A percentile compares a stretch with the other conserved stretches of the same genome.
Conservation (phyloP, 305 asterid genomes). For the Fraxinus nigra region DNA sequence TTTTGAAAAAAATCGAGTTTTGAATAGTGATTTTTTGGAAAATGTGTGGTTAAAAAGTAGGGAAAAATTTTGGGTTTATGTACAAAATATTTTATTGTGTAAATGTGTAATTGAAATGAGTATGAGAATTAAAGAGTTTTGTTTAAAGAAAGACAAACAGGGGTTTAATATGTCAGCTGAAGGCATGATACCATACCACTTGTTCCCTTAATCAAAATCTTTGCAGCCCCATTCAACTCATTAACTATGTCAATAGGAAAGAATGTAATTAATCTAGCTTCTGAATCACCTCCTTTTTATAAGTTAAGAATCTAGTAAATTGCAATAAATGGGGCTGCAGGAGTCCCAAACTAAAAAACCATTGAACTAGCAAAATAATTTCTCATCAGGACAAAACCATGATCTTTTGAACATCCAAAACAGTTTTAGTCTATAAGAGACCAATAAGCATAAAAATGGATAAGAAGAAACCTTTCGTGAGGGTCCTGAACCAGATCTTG, state of each 20-base stretch:
- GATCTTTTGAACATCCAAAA: background rate
- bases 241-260: background rate
- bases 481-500: conserved; percentile 81
- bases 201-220: background rate
- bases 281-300: background rate
- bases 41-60: too few species aligned
- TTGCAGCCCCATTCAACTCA: background rate
- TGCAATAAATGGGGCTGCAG: background rate
- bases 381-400: background rate
- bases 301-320: background rate
- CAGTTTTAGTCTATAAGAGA: background rate
- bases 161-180: background rate
- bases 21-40: too few species aligned
- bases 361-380: background rate
- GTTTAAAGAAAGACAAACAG: too few species aligned
- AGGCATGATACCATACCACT: background rate
- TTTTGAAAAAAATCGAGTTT: too few species aligned
- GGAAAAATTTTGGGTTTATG: too few species aligned
- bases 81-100: too few species aligned
- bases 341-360: background rate
- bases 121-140: too few species aligned
- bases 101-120: too few species aligned
- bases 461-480: conserved; percentile 64
- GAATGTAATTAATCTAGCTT: background rate
- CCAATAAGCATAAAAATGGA: background rate